Evolutionary conservation across 2,329 filamentous ascomycete species (phyloP).

Genomic region (Pseudocercospora fijiensis): DNA sequence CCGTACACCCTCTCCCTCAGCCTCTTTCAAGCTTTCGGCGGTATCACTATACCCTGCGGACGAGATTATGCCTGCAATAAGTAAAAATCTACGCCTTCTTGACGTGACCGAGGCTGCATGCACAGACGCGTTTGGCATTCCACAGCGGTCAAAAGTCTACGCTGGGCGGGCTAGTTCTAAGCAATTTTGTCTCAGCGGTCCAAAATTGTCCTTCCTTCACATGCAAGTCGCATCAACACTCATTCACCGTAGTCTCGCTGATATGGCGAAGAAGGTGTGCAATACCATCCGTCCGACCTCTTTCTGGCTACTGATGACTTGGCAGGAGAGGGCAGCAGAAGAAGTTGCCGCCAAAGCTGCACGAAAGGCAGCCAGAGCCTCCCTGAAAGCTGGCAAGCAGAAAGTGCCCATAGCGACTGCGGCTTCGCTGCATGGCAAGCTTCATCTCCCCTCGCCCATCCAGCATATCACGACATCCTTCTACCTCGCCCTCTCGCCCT

Average conservation of each 20-base stretch:
- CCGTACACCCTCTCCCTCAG: too few species aligned
- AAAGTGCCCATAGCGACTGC: background rate
- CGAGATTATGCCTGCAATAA: too few species aligned
- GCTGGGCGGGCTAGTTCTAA: too few species aligned
- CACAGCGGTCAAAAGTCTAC: background rate
- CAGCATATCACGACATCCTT: conserved; percentile 76
- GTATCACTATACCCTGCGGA: too few species aligned
- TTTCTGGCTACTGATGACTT: background rate
- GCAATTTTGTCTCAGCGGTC: background rate
- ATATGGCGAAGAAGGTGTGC: background rate
- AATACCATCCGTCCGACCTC: background rate
- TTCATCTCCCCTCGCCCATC: conserved; percentile 61
- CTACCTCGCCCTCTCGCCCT: conserved; percentile 71
- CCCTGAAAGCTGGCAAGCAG: conserved; percentile 2
- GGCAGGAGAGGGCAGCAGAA: conserved; percentile 17
- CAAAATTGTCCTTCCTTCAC: background rate
- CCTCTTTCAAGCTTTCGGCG: too few species aligned
- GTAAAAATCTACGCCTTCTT: too few species aligned
- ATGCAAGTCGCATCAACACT: background rate
- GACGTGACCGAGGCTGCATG: too few species aligned
- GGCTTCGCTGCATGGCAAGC: conserved; percentile 6
- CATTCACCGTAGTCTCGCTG: background rate
- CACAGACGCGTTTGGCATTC: too few species aligned
- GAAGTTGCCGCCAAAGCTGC: conserved; percentile 16
- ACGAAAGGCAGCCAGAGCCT: conserved; percentile 16